These are phyloP conservation scores for Schizosaccharomyces octosporus DNA, from an alignment of 805 yeast genomes.

Conservation along the genomic window DNA sequence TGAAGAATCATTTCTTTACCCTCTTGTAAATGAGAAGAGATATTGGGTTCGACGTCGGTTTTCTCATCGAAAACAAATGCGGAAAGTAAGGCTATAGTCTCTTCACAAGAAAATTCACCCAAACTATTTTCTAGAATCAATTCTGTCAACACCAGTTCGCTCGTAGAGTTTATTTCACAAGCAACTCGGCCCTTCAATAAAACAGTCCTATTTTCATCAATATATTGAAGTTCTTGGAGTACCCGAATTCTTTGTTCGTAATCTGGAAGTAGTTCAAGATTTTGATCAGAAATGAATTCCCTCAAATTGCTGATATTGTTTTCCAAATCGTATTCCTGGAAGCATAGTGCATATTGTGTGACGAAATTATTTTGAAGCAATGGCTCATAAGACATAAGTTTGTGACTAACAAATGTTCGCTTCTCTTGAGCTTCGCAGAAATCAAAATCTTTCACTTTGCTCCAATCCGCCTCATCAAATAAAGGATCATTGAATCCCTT, in stretches of 20 bases:
- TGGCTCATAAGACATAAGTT: too few species aligned
- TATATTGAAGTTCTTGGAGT: slow-evolving; percentile 50
- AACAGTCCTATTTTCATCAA: slow-evolving; percentile 53
- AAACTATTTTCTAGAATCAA: slow-evolving; percentile 71
- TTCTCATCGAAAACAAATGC: slow-evolving; percentile 84
- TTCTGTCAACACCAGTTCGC: slow-evolving; percentile 77
- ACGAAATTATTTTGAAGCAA: slow-evolving; percentile 15
- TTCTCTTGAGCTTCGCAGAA: slow-evolving; percentile 18
- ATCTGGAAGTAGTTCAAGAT: slow-evolving; percentile 72
- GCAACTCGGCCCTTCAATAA: slow-evolving; percentile 73
- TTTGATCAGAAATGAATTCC: slow-evolving; percentile 45
- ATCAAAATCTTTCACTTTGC: slow-evolving; percentile 14
- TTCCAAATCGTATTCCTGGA: not conserved
- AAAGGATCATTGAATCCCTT: slow-evolving; percentile 4
- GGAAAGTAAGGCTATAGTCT: slow-evolving; percentile 81
- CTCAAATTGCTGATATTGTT: not conserved
- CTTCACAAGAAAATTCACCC: slow-evolving; percentile 84
- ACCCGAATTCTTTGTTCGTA: slow-evolving; percentile 74
- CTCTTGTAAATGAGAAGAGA: slow-evolving; percentile 52
- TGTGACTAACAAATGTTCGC: slow-evolving; percentile 13
- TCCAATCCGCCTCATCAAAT: slow-evolving; percentile 24
- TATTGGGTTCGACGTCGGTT: slow-evolving; percentile 34
- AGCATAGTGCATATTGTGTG: slow-evolving; percentile 3
- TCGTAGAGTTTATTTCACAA: slow-evolving; percentile 74
- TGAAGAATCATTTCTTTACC: slow-evolving; percentile 36